Evolutionary conservation across 352 stramenopile species (phyloP).

Genomic region (Phytophthora macrochlamydospora): DNA sequence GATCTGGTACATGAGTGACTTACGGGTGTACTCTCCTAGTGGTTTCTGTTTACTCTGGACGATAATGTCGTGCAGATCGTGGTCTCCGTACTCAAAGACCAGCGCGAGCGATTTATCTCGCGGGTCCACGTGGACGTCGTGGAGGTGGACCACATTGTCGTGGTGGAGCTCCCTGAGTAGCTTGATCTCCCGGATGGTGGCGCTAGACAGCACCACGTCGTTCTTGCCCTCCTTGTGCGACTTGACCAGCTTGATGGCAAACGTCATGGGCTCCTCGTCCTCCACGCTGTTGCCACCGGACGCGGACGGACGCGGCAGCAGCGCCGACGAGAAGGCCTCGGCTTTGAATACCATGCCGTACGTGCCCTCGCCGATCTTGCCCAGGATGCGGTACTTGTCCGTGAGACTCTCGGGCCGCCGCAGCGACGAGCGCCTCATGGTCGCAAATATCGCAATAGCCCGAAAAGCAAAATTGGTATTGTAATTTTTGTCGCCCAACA

Average conservation of each 20-base stretch:
- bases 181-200: constrained; percentile 91
- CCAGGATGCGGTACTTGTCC: constrained; percentile 86
- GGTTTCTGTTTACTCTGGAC: constrained; percentile 88
- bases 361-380: constrained; percentile 90
- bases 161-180: constrained; percentile 87
- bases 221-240: constrained; percentile 91
- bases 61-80: constrained; percentile 91
- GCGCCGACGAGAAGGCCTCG: constrained; percentile 59
- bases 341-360: constrained; percentile 92
- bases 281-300: constrained; percentile 24
- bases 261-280: constrained; percentile 82
- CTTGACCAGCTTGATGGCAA: constrained; percentile 91
- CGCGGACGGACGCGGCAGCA: constrained; percentile 41
- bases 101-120: constrained; percentile 83
- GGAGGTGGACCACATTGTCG: constrained; percentile 87
- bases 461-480: too few relatives aligned
- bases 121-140: constrained; percentile 88
- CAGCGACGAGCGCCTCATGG: constrained; percentile 67
- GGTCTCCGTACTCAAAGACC: constrained; percentile 91
- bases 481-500: too few relatives aligned
- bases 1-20: constrained; percentile 93
- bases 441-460: not conserved
- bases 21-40: constrained; percentile 91
- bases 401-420: constrained; percentile 73
- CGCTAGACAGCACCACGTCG: constrained; percentile 88